These are phyloP conservation scores for Pseudoperonospora humuli DNA, from an alignment of 352 stramenopile species.

Conservation along the genomic window DNA sequence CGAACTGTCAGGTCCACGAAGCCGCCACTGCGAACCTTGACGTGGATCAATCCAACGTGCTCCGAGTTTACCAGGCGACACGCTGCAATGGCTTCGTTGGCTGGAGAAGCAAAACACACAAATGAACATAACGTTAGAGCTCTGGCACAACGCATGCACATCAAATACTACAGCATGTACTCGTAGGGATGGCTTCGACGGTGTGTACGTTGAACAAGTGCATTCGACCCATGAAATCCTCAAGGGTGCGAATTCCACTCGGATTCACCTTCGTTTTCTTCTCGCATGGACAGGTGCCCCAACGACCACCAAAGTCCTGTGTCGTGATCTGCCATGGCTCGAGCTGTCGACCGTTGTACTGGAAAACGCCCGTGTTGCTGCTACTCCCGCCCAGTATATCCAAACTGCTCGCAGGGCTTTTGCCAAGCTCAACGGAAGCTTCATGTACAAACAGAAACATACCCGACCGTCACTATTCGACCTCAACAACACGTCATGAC, in stretches of 20 bases:
- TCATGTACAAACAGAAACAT: slow-evolving; percentile 9
- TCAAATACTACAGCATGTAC: slow-evolving; percentile 41
- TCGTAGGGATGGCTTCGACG: slow-evolving; percentile 77
- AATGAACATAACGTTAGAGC: slow-evolving; percentile 8
- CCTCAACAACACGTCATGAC: background rate
- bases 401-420: slow-evolving; percentile 22
- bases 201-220: slow-evolving; percentile 74
- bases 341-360: slow-evolving; percentile 72
- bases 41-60: slow-evolving; percentile 77
- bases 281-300: slow-evolving; percentile 74
- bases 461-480: slow-evolving; percentile 1
- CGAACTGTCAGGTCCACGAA: slow-evolving; percentile 83
- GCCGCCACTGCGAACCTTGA: slow-evolving; percentile 75
- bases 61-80: slow-evolving; percentile 75
- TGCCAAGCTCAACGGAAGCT: slow-evolving; percentile 40
- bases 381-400: slow-evolving; percentile 28
- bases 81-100: slow-evolving; percentile 83
- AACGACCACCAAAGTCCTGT: slow-evolving; percentile 79
- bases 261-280: slow-evolving; percentile 82
- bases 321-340: slow-evolving; percentile 84
- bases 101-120: slow-evolving; percentile 19
- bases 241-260: slow-evolving; percentile 68
- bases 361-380: slow-evolving; percentile 36
- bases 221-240: slow-evolving; percentile 79
- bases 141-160: slow-evolving; percentile 1